Evolutionary conservation across 495 filamentous ascomycete species (phyloP).

Genomic region (Haplographium delicatum): DNA sequence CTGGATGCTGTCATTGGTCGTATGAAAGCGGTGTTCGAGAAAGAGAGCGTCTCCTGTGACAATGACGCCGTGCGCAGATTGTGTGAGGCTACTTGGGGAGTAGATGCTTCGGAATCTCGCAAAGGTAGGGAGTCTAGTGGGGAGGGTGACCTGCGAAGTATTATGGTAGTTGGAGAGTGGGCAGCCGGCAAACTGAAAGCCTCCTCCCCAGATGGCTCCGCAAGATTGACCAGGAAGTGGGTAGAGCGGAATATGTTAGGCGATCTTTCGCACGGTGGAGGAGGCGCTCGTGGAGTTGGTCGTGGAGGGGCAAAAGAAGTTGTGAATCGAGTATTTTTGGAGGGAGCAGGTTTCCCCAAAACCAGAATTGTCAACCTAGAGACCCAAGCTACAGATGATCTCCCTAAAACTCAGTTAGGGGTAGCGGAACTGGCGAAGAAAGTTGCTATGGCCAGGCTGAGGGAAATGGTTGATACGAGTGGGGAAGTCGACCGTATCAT

Average conservation of each 20-base stretch:
- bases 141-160: conserved; percentile 86
- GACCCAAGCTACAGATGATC: conserved; percentile 30
- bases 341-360: conserved; percentile 71
- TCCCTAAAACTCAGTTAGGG: conserved; percentile 46
- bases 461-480: conserved; percentile 82
- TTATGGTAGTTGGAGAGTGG: conserved; percentile 95
- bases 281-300: conserved; percentile 61
- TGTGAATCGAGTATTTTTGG: conserved; percentile 77
- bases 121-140: conserved; percentile 47
- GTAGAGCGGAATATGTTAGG: conserved; percentile 72
- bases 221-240: conserved; percentile 70
- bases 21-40: conserved; percentile 75
- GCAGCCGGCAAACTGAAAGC: conserved; percentile 75
- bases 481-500: conserved; percentile 86
- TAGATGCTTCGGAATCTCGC: conserved; percentile 38
- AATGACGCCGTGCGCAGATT: conserved; percentile 81
- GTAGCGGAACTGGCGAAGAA: conserved; percentile 74
- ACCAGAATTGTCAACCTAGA: conserved; percentile 17
- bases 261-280: conserved; percentile 66
- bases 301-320: conserved; percentile 77
- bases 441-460: conserved; percentile 69
- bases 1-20: conserved; percentile 80
- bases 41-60: conserved; percentile 81
- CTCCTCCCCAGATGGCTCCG: conserved; percentile 27
- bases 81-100: conserved; percentile 91